Conservation (phyloP, 306 rosid genomes). For the Senna tora region DNA sequence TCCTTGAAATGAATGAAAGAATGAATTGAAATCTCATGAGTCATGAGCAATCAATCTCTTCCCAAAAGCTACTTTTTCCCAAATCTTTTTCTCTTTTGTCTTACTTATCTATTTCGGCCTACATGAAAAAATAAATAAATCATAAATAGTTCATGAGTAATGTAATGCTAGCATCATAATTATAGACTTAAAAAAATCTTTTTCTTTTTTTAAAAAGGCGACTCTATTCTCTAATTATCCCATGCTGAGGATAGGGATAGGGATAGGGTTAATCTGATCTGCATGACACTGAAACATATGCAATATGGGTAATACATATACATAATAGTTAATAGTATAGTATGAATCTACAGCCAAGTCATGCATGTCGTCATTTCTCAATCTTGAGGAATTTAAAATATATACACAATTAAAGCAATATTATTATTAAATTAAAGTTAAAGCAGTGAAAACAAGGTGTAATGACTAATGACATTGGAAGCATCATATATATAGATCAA, state of each 20-base stretch:
- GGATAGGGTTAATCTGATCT: too few species aligned
- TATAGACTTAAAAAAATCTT: neutral
- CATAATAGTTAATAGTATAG: too few species aligned
- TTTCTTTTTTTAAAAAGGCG: neutral
- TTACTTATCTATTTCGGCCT: neutral
- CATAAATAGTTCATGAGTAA: neutral
- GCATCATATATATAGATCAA: constrained; percentile 26
- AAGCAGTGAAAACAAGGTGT: constrained; percentile 30
- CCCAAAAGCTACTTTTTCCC: neutral
- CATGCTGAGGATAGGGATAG: neutral
- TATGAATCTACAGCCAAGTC: too few species aligned
- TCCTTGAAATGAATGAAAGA: neutral
- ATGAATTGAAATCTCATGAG: neutral
- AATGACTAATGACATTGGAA: constrained; percentile 36
- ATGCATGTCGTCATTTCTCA: neutral
- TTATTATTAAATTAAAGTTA: neutral
- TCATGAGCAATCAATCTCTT: neutral
- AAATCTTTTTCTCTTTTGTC: neutral
- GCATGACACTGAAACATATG: too few species aligned
- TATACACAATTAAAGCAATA: neutral
- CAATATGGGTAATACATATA: neutral
- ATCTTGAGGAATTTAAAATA: neutral
- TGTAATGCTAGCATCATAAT: neutral
- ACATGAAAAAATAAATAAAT: neutral
- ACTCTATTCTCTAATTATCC: neutral